Evolutionary conservation across 305 asterid genomes (phyloP), one percentile per base, ranked within the genome.

Genomic region (Rubia peregrina): DNA sequence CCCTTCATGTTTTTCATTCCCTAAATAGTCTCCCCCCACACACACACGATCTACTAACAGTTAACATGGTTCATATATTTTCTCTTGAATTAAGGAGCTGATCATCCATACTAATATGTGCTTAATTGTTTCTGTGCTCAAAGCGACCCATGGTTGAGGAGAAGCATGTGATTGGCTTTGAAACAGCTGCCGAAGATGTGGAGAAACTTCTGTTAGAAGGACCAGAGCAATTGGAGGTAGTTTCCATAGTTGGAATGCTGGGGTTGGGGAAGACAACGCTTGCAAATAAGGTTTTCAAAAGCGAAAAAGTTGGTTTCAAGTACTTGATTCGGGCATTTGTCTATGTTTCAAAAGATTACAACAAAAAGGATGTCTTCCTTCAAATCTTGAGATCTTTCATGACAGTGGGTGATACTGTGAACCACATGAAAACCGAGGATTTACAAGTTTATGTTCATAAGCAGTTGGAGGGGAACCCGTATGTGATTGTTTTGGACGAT

Each of bases 231-330:
- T 13, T 65, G 2, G 64, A 73, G 1, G 4, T 70, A 17, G 22
- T 66, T 38, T 66, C 81, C 2, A 65, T 80, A 0, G 36, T 61
- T 19, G 80, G 80, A 0, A 77, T 77, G 77, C n/a, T 66, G 0
- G 75, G 75, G 9, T 72, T 76, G 0, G 81, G 79, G 42, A 80
- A 80, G 71, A 76, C 83, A 1, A 67, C 81, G 3, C 43, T 80
- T 4, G 76, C 78, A 0, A 76, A 43, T 0, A 80, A 80, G 2
- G 13, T 80, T 7, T 73, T 61, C 16, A 17, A 61, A 13, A 21
- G 51, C 30, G 46, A 26, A 1, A 48, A 0, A 2, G 9, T 70
- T 22, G 26, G 0, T 1, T 1, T 19, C 9, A 0, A 67, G 43
- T 80, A 76, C 26, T 7, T 66, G 5, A 38, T 7, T 1, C 67